Base-by-base conservation (phyloP, 176 grass and related monocot species). In the Musa beccarii region DNA sequence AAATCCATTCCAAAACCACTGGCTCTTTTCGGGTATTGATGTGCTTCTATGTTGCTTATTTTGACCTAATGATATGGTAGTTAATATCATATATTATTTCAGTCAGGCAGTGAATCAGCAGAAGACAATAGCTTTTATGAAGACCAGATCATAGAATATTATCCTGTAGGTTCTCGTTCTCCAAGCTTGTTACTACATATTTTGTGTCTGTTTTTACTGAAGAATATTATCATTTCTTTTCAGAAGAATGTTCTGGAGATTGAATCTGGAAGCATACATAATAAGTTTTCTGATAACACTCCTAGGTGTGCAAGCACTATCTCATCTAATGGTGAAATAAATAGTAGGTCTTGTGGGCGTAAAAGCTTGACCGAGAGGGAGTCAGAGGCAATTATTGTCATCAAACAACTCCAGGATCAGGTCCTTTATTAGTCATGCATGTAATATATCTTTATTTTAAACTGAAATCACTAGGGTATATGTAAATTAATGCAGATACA, bases 341-440 rank as follows among this genome's bases (percentile, higher is more conserved):
- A 19, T 49, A 76, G 29, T 13, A 53, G 9, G 51, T 22, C 74
- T 73, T 55, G 53, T 73, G 66, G 56, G 59, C 19, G 28, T 75
- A 79, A 75, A 84, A 83, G 76, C 26, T 89, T 96, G 79, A 86
- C 89, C 80, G 63, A 86, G 62, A 86, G 85, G 81, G 92, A 96
- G 68, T 87, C 89, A 19, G 92, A 96, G 83, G 87, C 92, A 61
- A 92, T 96, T 86, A 15, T 89, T 82, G 89, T 96, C 23, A 92
- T 96, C 80, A 96, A 90, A 68, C 89, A 90, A 81, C 83, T 96
- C 65, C 83, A 96, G 84, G 89, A 96, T 83, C 89, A 96, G 89
- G 89, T 92, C 54, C 75, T 74, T 78, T 76, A 53, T 81, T 19
- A 72, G 59, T 73, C 64, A 79, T 20, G 53, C 22, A 26, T 49